Evolutionary conservation across 2,329 filamentous ascomycete species (phyloP), one percentile per base, ranked within the genome.

Genomic region (Monosporascus sp.): DNA sequence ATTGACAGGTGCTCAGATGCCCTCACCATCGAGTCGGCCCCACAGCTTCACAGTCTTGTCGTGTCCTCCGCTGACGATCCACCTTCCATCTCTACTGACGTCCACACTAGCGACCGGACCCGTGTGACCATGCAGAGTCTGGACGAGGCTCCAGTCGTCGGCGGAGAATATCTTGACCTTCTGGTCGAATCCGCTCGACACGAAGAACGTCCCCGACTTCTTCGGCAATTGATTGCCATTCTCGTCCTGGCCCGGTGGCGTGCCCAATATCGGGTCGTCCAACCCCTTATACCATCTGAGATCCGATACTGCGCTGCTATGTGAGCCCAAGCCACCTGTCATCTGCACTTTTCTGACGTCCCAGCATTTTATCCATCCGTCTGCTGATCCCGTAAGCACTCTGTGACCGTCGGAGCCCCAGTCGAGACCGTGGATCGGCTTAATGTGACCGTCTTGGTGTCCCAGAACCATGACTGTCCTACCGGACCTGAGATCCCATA

Each of bases 311-410:
- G 94, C 88, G 59, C 91, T 93, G 49, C 84, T 87, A 70, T 99
- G 94, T 7, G 94, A 93, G 48, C 93, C 94, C 47, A 99, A 88
- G 18, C 88, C 89, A 14, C 90, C 93, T 0, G 84, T 87, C 58
- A 86, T 86, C 62, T 88, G 83, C 48, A 97, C 92, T 64, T 94
- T 93, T 46, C 94, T 85, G 50, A 99, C 80, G 67, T 99, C 94
- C 94, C 94, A 99, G 72, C 93, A 97, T 71, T 97, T 97, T 65
- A 96, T 86, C 82, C 94, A 97, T 18, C 93, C 93, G 67, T 99
- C 94, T 2, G 87, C 91, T 15, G 91, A 95, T 1, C 91, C 92
- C 0, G 91, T 91, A n/a, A 97, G 77, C 8, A 97, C 84, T n/a
- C 94, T 85, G 69, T 96, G 87, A 6, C 93, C 91, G 67, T 99